Conservation (phyloP, 2,329 filamentous ascomycete species). For the Microdochium bolleyi region DNA sequence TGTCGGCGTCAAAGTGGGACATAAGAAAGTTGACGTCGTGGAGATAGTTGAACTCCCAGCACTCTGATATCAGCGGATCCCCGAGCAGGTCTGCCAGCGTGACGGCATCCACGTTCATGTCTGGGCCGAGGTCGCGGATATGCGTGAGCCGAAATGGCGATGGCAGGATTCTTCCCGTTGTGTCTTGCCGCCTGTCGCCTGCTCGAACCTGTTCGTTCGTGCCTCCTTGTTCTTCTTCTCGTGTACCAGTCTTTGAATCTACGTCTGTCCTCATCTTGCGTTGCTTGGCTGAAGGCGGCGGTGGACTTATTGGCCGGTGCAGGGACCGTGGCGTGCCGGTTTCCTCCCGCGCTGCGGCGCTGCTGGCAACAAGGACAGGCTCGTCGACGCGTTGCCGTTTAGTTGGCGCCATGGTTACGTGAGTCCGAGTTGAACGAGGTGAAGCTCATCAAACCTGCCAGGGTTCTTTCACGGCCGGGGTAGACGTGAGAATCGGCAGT, state of each 20-base stretch:
- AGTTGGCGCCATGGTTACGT: background rate
- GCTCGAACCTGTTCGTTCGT: background rate
- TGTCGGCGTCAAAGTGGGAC: conserved; percentile 43
- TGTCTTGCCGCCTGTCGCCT: background rate
- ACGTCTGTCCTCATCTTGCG: background rate
- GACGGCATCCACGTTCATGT: conserved; percentile 58
- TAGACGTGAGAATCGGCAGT: too few relatives aligned
- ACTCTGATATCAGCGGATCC: conserved; percentile 64
- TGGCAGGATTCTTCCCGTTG: conserved; percentile 19
- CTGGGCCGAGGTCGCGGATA: conserved; percentile 53
- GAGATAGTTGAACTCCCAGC: conserved; percentile 64
- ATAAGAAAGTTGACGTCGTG: conserved; percentile 53
- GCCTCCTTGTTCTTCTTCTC: too few relatives aligned
- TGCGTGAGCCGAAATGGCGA: conserved; percentile 68
- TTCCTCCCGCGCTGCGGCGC: background rate
- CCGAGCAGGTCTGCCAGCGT: conserved; percentile 61
- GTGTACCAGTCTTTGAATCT: too few relatives aligned
- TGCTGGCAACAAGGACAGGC: background rate
- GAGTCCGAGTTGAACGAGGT: too few relatives aligned
- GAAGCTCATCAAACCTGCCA: too few relatives aligned
- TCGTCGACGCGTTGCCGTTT: background rate
- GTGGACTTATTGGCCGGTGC: conserved; percentile 36
- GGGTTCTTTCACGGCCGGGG: too few relatives aligned
- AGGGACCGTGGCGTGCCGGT: background rate
- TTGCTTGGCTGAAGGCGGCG: conserved; percentile 21